These are phyloP conservation scores for Rhizopus microsporus DNA, from an alignment of 371 early-diverging fungal genomes.

Conservation along the genomic window DNA sequence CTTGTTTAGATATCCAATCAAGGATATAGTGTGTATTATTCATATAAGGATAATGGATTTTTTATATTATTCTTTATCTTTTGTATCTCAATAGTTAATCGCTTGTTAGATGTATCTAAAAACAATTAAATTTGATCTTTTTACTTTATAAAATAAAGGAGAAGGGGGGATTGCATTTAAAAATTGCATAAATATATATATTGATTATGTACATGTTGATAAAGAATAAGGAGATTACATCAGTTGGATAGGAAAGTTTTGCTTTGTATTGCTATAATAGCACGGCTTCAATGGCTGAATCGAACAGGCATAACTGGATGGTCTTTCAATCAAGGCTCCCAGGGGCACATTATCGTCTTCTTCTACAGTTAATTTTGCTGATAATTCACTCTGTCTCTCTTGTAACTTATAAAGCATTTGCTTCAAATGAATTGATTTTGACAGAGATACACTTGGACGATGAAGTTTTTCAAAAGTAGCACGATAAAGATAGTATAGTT, in stretches of 20 bases:
- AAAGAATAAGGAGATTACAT: no score
- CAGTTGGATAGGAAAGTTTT: no score
- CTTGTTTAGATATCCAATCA: not conserved
- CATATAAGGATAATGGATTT: not conserved
- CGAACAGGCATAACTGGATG: not conserved
- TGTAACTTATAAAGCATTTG: not conserved
- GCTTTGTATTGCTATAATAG: no score
- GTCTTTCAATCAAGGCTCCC: not conserved
- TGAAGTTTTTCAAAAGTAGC: not conserved
- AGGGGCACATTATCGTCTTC: constrained; percentile 1
- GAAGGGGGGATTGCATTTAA: not conserved
- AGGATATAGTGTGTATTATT: not conserved
- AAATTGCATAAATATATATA: no score
- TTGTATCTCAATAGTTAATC: no score
- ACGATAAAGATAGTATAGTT: constrained; percentile 3
- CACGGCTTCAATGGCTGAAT: not conserved
- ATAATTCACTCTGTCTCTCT: not conserved
- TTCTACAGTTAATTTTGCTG: not conserved
- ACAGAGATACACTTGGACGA: not conserved
- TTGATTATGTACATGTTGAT: no score
- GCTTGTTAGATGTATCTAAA: no score
- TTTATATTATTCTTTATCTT: no score
- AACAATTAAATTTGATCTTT: no score
- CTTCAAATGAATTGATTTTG: not conserved
- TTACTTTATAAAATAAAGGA: no score